phyloP scores from a whole-genome alignment of 2,329 filamentous ascomycete genomes.

The Alternaria angustiovoidea region DNA sequence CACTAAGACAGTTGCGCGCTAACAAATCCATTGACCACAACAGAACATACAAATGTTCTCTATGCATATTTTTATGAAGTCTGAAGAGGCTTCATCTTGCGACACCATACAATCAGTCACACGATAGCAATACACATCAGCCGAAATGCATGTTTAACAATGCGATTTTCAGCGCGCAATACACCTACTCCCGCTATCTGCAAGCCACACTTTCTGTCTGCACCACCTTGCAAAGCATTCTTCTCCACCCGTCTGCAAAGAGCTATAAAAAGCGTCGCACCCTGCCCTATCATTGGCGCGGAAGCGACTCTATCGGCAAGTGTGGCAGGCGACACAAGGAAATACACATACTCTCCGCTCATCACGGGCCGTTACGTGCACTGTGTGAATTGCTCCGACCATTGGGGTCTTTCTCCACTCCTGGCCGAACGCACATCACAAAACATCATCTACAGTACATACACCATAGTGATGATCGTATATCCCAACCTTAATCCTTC shows the following conservation, averaged over 20 bases:
- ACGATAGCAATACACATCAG: slow-evolving; percentile 8
- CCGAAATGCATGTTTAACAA: slow-evolving; percentile 18
- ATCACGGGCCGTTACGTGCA: slow-evolving; percentile 24
- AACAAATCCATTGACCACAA: neutral
- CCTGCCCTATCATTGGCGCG: slow-evolving; percentile 30
- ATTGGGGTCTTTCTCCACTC: slow-evolving; percentile 6
- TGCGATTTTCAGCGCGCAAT: slow-evolving; percentile 12
- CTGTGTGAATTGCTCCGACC: slow-evolving; percentile 7
- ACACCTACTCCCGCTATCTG: slow-evolving; percentile 21
- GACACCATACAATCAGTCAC: slow-evolving; percentile 3
- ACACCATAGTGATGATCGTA: slow-evolving; percentile 3
- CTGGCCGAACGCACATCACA: slow-evolving; percentile 2
- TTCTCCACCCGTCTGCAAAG: slow-evolving; percentile 19
- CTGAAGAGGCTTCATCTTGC: slow-evolving; percentile 4
- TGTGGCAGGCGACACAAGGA: slow-evolving; percentile 32
- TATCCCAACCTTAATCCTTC: neutral
- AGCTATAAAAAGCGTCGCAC: slow-evolving; percentile 35
- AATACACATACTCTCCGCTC: slow-evolving; percentile 31
- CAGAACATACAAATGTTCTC: neutral
- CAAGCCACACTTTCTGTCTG: slow-evolving; percentile 34
- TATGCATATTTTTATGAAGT: slow-evolving; percentile 14
- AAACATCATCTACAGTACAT: neutral
- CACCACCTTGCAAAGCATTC: slow-evolving; percentile 18
- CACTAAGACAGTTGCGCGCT: neutral
- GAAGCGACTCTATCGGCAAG: slow-evolving; percentile 17